Percentiles rank a stretch among this genome's conserved stretches.
Evolutionary conservation across 2,329 filamentous ascomycete species (phyloP).

Genomic region (Tympanopsis confertula): DNA sequence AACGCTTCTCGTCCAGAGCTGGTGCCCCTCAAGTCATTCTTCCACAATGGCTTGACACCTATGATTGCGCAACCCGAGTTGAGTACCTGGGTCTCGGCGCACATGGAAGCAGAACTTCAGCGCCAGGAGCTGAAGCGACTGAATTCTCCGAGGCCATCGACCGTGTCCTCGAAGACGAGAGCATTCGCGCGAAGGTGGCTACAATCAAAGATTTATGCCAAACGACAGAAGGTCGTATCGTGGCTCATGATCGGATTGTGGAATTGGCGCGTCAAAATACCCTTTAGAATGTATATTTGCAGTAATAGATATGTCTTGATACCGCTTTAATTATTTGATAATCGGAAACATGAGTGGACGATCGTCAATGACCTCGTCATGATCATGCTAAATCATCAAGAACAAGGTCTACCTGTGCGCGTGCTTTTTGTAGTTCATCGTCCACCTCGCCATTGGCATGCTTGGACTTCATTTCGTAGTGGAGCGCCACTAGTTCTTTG

Average conservation of each 20-base stretch:
- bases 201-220: background rate
- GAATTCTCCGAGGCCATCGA: background rate
- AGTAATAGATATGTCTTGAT: too few species aligned
- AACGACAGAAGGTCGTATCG: background rate
- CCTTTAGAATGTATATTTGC: too few species aligned
- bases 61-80: constrained; percentile 8
- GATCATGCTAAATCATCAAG: background rate
- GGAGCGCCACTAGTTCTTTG: background rate
- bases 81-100: constrained; percentile 9
- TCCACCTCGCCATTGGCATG: background rate
- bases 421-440: too few species aligned
- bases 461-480: background rate
- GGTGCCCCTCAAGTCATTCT: constrained; percentile 9
- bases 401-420: too few species aligned
- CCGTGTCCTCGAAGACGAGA: background rate
- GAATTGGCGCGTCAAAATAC: too few species aligned
- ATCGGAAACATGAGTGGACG: too few species aligned
- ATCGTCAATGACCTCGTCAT: background rate
- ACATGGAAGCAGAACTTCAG: constrained; percentile 6
- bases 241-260: background rate
- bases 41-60: constrained; percentile 10
- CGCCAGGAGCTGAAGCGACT: constrained; percentile 1
- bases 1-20: constrained; percentile 5
- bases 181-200: background rate
- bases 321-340: too few species aligned